phyloP scores from a whole-genome alignment of 441 rosid genomes.

The Populus trichocarpa region DNA sequence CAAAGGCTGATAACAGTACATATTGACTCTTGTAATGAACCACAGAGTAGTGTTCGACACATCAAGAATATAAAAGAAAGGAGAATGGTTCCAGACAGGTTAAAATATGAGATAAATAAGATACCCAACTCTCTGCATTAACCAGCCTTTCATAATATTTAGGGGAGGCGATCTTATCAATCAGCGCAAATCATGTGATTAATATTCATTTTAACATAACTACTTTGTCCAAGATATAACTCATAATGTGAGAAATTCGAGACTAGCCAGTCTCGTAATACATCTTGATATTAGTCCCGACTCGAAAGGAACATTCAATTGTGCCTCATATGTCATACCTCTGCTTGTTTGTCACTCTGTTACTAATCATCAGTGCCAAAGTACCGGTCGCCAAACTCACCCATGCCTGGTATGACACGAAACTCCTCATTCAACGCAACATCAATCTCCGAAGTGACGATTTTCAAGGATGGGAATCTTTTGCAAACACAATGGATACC shows the following conservation, averaged over 20 bases:
- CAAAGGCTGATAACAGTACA: slow-evolving; percentile 11
- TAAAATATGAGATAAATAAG: background rate
- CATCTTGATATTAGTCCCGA: background rate
- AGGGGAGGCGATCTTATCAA: too few relatives aligned
- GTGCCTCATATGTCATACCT: background rate
- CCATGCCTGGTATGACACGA: slow-evolving; percentile 94
- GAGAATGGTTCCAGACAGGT: slow-evolving; percentile 1
- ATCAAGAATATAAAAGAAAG: slow-evolving; percentile 16
- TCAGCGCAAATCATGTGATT: background rate
- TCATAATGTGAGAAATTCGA: background rate
- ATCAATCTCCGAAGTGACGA: slow-evolving; percentile 93
- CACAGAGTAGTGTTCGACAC: slow-evolving; percentile 20
- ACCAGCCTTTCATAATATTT: background rate
- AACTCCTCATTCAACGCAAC: slow-evolving; percentile 74
- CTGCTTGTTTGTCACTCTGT: background rate
- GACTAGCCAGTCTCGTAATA: background rate
- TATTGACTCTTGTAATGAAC: slow-evolving; percentile 18
- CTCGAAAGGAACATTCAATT: background rate
- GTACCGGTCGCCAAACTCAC: slow-evolving; percentile 97
- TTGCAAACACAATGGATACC: slow-evolving; percentile 95
- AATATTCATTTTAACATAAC: background rate
- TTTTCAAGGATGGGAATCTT: slow-evolving; percentile 80
- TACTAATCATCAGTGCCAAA: slow-evolving; percentile 87
- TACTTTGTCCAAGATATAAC: background rate
- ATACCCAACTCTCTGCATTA: slow-evolving; percentile 3